Percentiles rank a stretch among this genome's conserved stretches.
phyloP scores from a whole-genome alignment of 208 protist species.

The Trypanosoma platydactyli region DNA sequence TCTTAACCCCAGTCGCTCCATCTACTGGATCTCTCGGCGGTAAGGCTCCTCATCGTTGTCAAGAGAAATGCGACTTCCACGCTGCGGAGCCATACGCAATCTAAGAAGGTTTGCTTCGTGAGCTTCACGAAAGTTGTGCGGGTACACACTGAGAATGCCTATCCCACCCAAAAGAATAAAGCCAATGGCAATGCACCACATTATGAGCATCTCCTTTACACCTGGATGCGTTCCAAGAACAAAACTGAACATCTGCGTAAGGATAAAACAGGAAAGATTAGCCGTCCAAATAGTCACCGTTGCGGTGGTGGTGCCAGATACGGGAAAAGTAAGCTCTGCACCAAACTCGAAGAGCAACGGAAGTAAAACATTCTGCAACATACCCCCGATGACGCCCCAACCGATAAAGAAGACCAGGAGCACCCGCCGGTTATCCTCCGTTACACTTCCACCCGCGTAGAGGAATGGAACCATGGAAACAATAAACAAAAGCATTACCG shows the following conservation, averaged over 20 bases:
- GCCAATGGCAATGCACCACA: conserved; percentile 4
- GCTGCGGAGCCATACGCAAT: background rate
- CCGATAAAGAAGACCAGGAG: conserved; percentile 7
- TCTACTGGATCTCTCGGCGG: no score
- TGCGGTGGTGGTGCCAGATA: conserved; percentile 3
- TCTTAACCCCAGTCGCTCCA: no score
- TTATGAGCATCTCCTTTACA: background rate
- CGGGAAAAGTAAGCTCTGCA: conserved; percentile 19
- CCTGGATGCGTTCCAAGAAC: background rate
- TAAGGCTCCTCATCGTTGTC: no score
- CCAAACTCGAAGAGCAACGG: conserved; percentile 24
- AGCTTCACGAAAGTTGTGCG: conserved; percentile 2
- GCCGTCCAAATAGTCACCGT: conserved; percentile 9
- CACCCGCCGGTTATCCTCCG: background rate
- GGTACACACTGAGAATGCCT: conserved; percentile 3
- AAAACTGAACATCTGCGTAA: conserved; percentile 10
- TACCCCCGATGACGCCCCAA: conserved; percentile 2
- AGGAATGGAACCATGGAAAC: background rate
- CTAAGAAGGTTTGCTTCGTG: background rate
- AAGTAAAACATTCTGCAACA: conserved; percentile 12
- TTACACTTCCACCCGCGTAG: background rate
- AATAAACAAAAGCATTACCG: conserved; percentile 3
- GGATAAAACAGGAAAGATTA: conserved; percentile 5
- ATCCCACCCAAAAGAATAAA: background rate
- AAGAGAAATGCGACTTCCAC: no score